phyloP scores from a whole-genome alignment of 2,329 filamentous ascomycete genomes.

The Penicillium sp. region DNA sequence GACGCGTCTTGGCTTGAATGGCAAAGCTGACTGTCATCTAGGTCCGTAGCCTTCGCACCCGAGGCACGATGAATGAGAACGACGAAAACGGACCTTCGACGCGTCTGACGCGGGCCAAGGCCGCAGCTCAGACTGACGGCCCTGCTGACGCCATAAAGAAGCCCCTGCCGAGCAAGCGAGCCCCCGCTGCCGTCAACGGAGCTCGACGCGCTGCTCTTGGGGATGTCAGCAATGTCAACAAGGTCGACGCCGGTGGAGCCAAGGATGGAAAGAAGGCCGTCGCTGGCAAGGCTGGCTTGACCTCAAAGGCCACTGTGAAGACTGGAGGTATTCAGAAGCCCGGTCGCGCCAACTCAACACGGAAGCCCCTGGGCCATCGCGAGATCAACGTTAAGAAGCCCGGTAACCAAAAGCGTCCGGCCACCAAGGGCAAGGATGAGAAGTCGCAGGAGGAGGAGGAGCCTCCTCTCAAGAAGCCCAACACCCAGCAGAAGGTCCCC shows the following conservation, averaged over 20 bases:
- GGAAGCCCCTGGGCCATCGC: constrained; percentile 64
- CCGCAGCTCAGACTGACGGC: constrained; percentile 59
- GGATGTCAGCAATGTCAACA: constrained; percentile 93
- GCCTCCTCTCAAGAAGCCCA: constrained; percentile 65
- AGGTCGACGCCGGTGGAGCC: constrained; percentile 57
- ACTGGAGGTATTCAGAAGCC: constrained; percentile 79
- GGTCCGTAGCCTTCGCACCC: constrained; percentile 70
- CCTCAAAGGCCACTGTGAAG: constrained; percentile 74
- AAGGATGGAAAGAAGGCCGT: constrained; percentile 72
- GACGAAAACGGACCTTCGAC: constrained; percentile 81
- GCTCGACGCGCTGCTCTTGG: constrained; percentile 71
- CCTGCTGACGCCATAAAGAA: constrained; percentile 63
- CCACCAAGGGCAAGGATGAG: constrained; percentile 59
- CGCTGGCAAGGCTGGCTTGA: constrained; percentile 62
- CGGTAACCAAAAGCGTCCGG: constrained; percentile 66
- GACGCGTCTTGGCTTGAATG: constrained; percentile 16
- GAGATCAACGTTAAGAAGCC: constrained; percentile 63
- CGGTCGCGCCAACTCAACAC: constrained; percentile 58
- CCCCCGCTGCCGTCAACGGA: constrained; percentile 50
- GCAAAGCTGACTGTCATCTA: constrained; percentile 31
- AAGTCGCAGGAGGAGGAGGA: constrained; percentile 55
- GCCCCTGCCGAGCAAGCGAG: constrained; percentile 69
- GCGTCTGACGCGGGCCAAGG: constrained; percentile 90
- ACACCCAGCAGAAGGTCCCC: constrained; percentile 50
- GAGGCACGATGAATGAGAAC: constrained; percentile 84